Evolutionary conservation across 495 filamentous ascomycete species (phyloP).

Genomic region (Trichoderma erinaceum): DNA sequence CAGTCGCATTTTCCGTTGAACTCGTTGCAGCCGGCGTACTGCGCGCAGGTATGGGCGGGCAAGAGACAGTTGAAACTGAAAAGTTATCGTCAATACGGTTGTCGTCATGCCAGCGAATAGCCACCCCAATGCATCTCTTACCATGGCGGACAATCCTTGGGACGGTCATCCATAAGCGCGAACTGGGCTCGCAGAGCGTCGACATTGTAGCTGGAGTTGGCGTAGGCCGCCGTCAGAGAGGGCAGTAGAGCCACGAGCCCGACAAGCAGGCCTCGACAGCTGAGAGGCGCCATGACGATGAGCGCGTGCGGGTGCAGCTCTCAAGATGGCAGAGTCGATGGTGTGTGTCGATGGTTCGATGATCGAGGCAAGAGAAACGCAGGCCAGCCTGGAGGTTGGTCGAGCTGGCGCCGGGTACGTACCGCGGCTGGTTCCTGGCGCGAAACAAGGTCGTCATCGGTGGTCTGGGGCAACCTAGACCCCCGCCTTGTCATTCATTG

Average conservation of each 20-base stretch:
- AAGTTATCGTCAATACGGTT: neutral
- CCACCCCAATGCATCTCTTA: constrained; percentile 24
- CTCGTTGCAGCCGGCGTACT: constrained; percentile 78
- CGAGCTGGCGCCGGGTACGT: constrained; percentile 8
- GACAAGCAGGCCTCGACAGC: constrained; percentile 28
- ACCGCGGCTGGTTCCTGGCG: constrained; percentile 16
- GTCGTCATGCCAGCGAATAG: neutral
- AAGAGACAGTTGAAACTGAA: constrained; percentile 95
- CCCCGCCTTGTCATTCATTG: constrained; percentile 9
- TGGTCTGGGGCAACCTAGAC: neutral
- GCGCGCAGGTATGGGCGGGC: constrained; percentile 80
- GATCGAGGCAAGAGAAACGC: neutral
- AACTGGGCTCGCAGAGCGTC: constrained; percentile 49
- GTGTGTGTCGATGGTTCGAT: neutral
- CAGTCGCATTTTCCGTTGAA: constrained; percentile 88
- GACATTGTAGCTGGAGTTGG: constrained; percentile 38
- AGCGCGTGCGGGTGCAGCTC: constrained; percentile 15
- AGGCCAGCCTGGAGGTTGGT: neutral
- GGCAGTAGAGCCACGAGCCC: constrained; percentile 36
- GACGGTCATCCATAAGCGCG: constrained; percentile 46
- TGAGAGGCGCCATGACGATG: constrained; percentile 34
- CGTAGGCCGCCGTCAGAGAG: constrained; percentile 29
- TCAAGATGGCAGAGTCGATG: neutral
- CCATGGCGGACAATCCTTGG: constrained; percentile 60
- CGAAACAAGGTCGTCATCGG: constrained; percentile 10